phyloP scores from a whole-genome alignment of 352 stramenopile species.

The Pythium brassicae region DNA sequence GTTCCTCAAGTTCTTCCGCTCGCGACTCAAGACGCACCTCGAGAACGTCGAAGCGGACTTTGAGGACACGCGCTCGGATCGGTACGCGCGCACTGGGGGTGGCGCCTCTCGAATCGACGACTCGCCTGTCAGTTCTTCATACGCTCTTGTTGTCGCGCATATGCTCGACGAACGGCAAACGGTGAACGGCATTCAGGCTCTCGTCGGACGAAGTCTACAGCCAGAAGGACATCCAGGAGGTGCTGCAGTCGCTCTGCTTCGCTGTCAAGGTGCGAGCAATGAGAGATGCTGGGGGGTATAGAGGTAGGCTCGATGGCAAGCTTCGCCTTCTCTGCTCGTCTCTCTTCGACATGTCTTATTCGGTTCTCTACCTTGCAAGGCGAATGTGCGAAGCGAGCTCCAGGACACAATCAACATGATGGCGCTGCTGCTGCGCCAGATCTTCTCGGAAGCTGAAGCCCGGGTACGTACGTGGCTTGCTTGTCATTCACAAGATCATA shows the following conservation, averaged over 20 bases:
- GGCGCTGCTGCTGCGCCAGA: slow-evolving; percentile 73
- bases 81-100: slow-evolving; percentile 20
- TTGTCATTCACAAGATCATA: too few relatives aligned
- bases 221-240: slow-evolving; percentile 77
- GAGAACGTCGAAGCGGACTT: slow-evolving; percentile 84
- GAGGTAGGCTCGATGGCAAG: too few relatives aligned
- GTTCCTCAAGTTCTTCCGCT: slow-evolving; percentile 87
- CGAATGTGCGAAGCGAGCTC: slow-evolving; percentile 69
- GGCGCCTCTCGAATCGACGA: not conserved
- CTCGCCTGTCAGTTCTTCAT: not conserved
- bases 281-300: not conserved
- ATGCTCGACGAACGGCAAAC: too few relatives aligned
- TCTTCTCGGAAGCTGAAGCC: slow-evolving; percentile 70
- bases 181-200: slow-evolving; percentile 24
- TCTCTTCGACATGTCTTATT: too few relatives aligned
- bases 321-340: too few relatives aligned
- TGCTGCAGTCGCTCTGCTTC: slow-evolving; percentile 72
- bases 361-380: slow-evolving; percentile 19
- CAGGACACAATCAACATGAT: slow-evolving; percentile 88
- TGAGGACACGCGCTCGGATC: slow-evolving; percentile 77
- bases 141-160: too few relatives aligned
- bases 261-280: slow-evolving; percentile 54
- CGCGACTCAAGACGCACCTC: slow-evolving; percentile 64
- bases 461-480: slow-evolving; percentile 32
- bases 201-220: slow-evolving; percentile 81